These are phyloP conservation scores for Lactarius evosmus DNA, from an alignment of 768 basidiomycete genomes.

Conservation along the genomic window DNA sequence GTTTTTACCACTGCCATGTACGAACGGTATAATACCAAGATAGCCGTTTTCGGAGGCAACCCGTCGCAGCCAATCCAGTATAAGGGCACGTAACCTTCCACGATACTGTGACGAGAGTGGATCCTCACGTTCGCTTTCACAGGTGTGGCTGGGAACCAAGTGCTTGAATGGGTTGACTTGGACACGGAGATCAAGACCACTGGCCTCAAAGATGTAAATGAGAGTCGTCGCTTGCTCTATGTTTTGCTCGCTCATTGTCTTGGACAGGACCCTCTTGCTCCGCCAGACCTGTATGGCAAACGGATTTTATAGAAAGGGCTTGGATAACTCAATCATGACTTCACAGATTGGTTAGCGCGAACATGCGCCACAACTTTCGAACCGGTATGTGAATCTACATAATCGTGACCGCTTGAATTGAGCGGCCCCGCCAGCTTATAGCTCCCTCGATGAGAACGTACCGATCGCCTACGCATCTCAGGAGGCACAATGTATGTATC, in stretches of 20 bases:
- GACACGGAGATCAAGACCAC: conserved; percentile 16
- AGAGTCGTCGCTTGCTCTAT: not conserved
- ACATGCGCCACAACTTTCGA: conserved; percentile 8
- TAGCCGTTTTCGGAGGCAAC: conserved; percentile 52
- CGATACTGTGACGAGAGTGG: not conserved
- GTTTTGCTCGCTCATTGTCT: not conserved
- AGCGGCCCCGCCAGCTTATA: conserved; percentile 4
- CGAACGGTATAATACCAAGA: conserved; percentile 47
- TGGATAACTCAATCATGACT: not conserved
- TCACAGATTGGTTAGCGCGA: not conserved
- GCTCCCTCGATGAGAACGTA: conserved; percentile 32
- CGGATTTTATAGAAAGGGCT: not conserved
- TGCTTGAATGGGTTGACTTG: not conserved
- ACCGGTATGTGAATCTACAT: not conserved
- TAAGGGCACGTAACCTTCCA: conserved; percentile 36
- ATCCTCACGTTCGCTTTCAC: not conserved
- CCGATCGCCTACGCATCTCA: conserved; percentile 38
- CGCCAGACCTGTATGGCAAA: conserved; percentile 36
- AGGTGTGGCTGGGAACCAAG: conserved; percentile 20
- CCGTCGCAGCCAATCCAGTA: conserved; percentile 45
- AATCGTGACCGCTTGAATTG: not conserved
- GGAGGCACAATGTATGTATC: conserved; percentile 31
- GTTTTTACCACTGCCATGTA: conserved; percentile 55
- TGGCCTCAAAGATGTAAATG: conserved; percentile 35
- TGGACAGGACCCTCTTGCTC: conserved; percentile 35